A percentile compares a stretch with the other conserved stretches of the same genome.
Evolutionary conservation across 345 rosid species (phyloP).

Genomic region (Sisymbrium irio): DNA sequence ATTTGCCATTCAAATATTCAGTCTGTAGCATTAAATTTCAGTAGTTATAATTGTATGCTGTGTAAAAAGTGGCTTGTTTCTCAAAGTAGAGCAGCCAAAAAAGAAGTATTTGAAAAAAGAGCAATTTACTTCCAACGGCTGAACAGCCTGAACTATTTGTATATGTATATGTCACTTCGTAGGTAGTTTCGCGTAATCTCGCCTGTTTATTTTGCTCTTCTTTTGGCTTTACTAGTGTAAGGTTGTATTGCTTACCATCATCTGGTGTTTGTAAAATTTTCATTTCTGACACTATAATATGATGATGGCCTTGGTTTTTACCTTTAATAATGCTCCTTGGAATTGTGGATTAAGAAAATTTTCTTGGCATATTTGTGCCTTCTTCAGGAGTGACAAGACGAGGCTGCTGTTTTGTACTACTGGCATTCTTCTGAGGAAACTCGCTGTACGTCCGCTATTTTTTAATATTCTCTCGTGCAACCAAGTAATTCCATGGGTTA

Average conservation of each 20-base stretch:
- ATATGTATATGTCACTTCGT: background rate
- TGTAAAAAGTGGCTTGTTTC: background rate
- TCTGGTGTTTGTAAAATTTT: slow-evolving; percentile 1
- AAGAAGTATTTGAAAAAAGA: background rate
- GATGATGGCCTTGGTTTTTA: background rate
- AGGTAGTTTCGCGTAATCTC: background rate
- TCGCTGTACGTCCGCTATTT: slow-evolving; percentile 51
- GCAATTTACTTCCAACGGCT: background rate
- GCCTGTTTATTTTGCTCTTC: background rate
- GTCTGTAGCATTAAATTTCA: background rate
- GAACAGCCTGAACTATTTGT: background rate
- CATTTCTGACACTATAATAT: background rate
- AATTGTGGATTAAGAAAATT: slow-evolving; percentile 2
- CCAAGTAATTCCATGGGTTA: background rate
- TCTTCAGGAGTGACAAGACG: slow-evolving; percentile 78
- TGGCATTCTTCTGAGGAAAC: slow-evolving; percentile 85
- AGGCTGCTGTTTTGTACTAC: slow-evolving; percentile 93
- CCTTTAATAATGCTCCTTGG: background rate
- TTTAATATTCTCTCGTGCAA: slow-evolving; percentile 1
- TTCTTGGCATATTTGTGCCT: slow-evolving; percentile 19
- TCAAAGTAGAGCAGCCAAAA: background rate
- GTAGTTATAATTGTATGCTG: slow-evolving; percentile 8
- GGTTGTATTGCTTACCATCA: background rate
- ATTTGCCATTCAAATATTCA: background rate
- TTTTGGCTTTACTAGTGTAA: background rate